Conservation (phyloP, 2,329 filamentous ascomycete genomes). For the Plectosphaerella plurivora region DNA sequence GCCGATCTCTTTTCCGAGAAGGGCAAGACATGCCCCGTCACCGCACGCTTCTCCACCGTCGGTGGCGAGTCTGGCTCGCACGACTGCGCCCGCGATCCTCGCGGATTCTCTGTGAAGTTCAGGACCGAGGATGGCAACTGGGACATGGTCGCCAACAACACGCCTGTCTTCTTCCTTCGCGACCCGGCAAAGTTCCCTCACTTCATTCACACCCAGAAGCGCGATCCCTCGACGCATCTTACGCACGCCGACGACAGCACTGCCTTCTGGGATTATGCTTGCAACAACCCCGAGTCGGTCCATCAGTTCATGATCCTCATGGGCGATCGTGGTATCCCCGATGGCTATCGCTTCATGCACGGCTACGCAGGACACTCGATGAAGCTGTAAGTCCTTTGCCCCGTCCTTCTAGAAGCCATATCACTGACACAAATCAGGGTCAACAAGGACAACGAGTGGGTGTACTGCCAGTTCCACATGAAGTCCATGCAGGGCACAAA, state of each 20-base stretch:
- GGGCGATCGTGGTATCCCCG: conserved; percentile 51
- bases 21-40: conserved; percentile 64
- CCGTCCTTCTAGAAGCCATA: background rate
- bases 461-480: conserved; percentile 49
- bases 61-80: conserved; percentile 68
- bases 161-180: conserved; percentile 20
- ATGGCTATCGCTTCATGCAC: conserved; percentile 49
- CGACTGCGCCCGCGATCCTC: conserved; percentile 66
- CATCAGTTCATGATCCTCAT: conserved; percentile 57
- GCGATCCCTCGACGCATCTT: conserved; percentile 65
- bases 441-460: conserved; percentile 48
- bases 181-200: conserved; percentile 70
- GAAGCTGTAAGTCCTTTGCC: conserved; percentile 31
- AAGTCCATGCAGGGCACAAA: conserved; percentile 49
- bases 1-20: conserved; percentile 50
- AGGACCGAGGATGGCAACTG: conserved; percentile 70
- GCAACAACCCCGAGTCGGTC: conserved; percentile 54
- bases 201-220: conserved; percentile 72
- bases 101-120: conserved; percentile 71
- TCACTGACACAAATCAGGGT: conserved; percentile 15
- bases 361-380: conserved; percentile 51
- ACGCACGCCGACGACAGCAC: conserved; percentile 57
- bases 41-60: conserved; percentile 69
- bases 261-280: conserved; percentile 63
- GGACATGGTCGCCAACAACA: conserved; percentile 32